phyloP scores from a whole-genome alignment of 148 eudicot genomes.

The Fallopia convolvulus region DNA sequence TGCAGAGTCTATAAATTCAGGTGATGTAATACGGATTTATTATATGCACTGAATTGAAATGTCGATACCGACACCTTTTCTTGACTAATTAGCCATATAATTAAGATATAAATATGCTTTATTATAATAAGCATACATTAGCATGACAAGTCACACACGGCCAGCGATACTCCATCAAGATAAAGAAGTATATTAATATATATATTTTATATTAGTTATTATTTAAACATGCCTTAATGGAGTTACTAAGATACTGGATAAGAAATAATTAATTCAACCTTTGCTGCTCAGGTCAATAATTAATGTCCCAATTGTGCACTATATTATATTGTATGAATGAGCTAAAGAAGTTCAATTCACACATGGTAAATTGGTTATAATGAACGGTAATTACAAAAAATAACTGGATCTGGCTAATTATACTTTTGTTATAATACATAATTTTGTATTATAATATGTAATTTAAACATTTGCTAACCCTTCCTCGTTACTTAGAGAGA shows the following conservation, averaged over 20 bases:
- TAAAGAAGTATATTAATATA: not conserved
- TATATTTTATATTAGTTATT: not conserved
- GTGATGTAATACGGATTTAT: not conserved
- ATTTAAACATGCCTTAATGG: not conserved
- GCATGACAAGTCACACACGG: not conserved
- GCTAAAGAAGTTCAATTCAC: not conserved
- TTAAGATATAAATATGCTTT: not conserved
- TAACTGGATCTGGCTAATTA: no score
- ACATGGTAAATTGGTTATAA: not conserved
- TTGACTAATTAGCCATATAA: not conserved
- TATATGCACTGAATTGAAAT: not conserved
- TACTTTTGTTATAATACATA: no score
- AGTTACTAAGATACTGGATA: not conserved
- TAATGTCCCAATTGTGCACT: not conserved
- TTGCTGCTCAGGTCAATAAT: not conserved
- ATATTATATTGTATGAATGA: not conserved
- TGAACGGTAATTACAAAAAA: no score
- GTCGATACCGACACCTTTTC: not conserved
- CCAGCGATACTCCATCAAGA: not conserved
- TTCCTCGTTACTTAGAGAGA: no score
- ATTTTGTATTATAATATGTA: no score
- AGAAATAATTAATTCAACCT: not conserved
- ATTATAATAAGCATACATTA: not conserved
- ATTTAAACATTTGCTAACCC: no score
- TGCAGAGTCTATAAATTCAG: no score